Conservation (phyloP, 805 yeast species). For the Wickerhamiella australiensis region DNA sequence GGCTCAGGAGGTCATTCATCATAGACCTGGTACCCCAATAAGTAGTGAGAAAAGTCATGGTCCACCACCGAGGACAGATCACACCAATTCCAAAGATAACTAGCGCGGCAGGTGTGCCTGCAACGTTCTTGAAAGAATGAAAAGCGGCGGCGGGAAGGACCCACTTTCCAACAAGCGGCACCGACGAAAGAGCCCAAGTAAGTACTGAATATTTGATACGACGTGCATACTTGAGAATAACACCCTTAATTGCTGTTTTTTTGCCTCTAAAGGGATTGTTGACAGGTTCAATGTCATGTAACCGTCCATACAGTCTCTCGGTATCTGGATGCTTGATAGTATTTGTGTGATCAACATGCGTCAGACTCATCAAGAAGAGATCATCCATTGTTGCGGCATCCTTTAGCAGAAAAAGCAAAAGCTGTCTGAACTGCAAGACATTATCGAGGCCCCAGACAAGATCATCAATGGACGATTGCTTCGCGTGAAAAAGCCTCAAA, state of each 20-base stretch:
- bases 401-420: constrained; percentile 26
- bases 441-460: constrained; percentile 25
- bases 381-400: constrained; percentile 25
- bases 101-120: constrained; percentile 38
- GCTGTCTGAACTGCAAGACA: constrained; percentile 33
- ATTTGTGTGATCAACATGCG: constrained; percentile 32
- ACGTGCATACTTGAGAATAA: neutral
- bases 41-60: constrained; percentile 32
- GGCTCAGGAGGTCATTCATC: constrained; percentile 36
- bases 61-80: constrained; percentile 29
- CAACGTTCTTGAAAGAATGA: constrained; percentile 33
- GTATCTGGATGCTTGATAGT: constrained; percentile 33
- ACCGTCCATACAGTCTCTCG: constrained; percentile 20
- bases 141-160: constrained; percentile 36
- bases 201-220: constrained; percentile 1
- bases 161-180: constrained; percentile 35
- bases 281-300: constrained; percentile 3
- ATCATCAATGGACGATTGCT: constrained; percentile 13
- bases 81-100: constrained; percentile 30
- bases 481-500: constrained; percentile 20
- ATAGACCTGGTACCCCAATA: constrained; percentile 39
- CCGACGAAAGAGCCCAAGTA: constrained; percentile 28
- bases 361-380: constrained; percentile 31
- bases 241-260: neutral
- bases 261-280: constrained; percentile 1